These are phyloP conservation scores for Sporothrix mexicana DNA, from an alignment of 2,329 filamentous ascomycete species.

Conservation along the genomic window DNA sequence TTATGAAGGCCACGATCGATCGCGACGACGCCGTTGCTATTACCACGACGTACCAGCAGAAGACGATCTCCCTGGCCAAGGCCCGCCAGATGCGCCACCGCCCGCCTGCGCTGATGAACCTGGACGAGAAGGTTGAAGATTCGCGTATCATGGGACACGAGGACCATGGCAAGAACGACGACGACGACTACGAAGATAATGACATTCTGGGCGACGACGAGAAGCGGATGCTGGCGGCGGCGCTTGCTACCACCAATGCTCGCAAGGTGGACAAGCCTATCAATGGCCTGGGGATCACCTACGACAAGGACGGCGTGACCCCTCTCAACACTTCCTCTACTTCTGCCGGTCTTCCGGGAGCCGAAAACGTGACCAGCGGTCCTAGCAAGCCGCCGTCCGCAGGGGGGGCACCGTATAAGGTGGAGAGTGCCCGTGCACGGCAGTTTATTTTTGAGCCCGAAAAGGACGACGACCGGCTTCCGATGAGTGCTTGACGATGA, in stretches of 20 bases:
- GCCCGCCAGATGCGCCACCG: conserved; percentile 86
- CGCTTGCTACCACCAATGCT: conserved; percentile 38
- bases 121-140: conserved; percentile 55
- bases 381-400: neutral
- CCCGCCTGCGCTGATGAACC: conserved; percentile 84
- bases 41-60: conserved; percentile 93
- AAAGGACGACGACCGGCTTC: conserved; percentile 41
- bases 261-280: conserved; percentile 33
- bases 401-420: conserved; percentile 41
- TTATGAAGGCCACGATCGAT: conserved; percentile 99
- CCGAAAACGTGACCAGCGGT: neutral
- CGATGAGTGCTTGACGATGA: conserved; percentile 40
- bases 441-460: conserved; percentile 45
- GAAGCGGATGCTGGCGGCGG: conserved; percentile 37
- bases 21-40: conserved; percentile 80
- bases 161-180: conserved; percentile 39
- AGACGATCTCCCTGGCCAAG: conserved; percentile 91
- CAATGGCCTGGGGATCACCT: conserved; percentile 48
- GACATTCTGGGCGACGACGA: conserved; percentile 37
- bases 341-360: neutral
- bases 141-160: conserved; percentile 23
- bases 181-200: conserved; percentile 34
- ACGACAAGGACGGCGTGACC: conserved; percentile 48
- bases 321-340: neutral
- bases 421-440: conserved; percentile 44